These are phyloP conservation scores for Monascus purpureus DNA, from an alignment of 495 filamentous ascomycete species.

Conservation along the genomic window DNA sequence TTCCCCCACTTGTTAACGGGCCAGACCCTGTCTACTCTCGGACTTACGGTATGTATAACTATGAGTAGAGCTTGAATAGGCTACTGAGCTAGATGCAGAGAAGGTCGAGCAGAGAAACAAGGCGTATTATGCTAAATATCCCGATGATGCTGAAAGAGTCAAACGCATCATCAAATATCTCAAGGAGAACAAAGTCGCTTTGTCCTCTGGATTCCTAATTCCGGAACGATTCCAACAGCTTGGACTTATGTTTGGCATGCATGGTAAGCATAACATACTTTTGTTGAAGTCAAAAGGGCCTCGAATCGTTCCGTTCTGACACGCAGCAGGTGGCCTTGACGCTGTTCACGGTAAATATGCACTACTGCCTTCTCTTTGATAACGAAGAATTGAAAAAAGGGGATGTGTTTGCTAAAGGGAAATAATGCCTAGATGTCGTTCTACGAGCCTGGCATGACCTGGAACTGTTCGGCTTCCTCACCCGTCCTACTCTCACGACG, in stretches of 20 bases:
- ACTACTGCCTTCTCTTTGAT: not conserved
- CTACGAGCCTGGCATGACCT: slow-evolving; percentile 55
- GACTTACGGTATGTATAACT: slow-evolving; percentile 39
- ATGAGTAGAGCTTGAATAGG: not conserved
- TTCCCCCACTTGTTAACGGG: slow-evolving; percentile 57
- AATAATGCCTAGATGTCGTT: slow-evolving; percentile 42
- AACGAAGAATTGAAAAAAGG: too few relatives aligned
- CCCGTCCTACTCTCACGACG: slow-evolving; percentile 47
- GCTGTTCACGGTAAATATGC: slow-evolving; percentile 40
- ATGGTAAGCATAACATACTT: too few relatives aligned
- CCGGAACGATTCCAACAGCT: slow-evolving; percentile 57
- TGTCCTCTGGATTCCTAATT: slow-evolving; percentile 56
- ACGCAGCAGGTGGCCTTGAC: slow-evolving; percentile 45
- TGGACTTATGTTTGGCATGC: slow-evolving; percentile 61
- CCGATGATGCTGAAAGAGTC: slow-evolving; percentile 63
- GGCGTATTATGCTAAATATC: slow-evolving; percentile 73
- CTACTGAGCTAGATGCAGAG: slow-evolving; percentile 17
- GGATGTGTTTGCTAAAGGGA: slow-evolving; percentile 3
- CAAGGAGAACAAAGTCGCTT: slow-evolving; percentile 35
- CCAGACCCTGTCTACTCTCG: slow-evolving; percentile 65
- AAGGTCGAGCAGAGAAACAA: slow-evolving; percentile 53
- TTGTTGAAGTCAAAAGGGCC: too few relatives aligned
- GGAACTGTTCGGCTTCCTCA: slow-evolving; percentile 55
- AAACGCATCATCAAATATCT: slow-evolving; percentile 52
- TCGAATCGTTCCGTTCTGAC: too few relatives aligned